These are phyloP conservation scores for Nevesoporus exiguus DNA, from an alignment of 768 basidiomycete species.

Conservation along the genomic window DNA sequence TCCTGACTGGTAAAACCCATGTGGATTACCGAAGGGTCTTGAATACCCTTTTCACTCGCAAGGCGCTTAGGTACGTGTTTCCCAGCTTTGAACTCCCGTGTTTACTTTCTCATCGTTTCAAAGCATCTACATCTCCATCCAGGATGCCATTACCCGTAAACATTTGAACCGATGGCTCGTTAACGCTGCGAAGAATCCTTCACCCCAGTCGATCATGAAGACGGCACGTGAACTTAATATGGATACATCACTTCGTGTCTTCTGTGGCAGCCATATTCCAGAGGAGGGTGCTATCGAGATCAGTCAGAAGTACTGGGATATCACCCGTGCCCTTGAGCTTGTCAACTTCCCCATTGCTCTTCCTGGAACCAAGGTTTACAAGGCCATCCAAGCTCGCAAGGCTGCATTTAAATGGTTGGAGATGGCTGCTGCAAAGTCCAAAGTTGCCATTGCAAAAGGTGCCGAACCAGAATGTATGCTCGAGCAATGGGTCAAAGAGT, in stretches of 20 bases:
- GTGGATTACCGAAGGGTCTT: slow-evolving; percentile 91
- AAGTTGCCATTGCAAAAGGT: slow-evolving; percentile 76
- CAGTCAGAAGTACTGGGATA: slow-evolving; percentile 92
- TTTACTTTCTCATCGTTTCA: not conserved
- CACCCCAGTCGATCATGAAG: slow-evolving; percentile 74
- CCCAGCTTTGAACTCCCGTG: not conserved
- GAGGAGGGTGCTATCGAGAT: slow-evolving; percentile 77
- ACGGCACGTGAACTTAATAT: slow-evolving; percentile 92
- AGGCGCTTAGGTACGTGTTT: slow-evolving; percentile 73
- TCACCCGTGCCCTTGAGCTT: slow-evolving; percentile 92
- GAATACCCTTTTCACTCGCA: slow-evolving; percentile 90
- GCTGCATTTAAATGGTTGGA: slow-evolving; percentile 76
- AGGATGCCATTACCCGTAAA: slow-evolving; percentile 77
- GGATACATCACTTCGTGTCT: slow-evolving; percentile 94
- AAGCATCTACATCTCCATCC: slow-evolving; percentile 80
- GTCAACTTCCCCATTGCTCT: slow-evolving; percentile 97
- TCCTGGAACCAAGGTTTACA: slow-evolving; percentile 95
- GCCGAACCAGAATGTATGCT: slow-evolving; percentile 84
- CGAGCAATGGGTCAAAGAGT: slow-evolving; percentile 84
- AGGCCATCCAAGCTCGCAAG: slow-evolving; percentile 89
- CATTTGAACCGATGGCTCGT: slow-evolving; percentile 74
- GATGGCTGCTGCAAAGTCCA: slow-evolving; percentile 74
- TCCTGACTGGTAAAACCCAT: slow-evolving; percentile 90
- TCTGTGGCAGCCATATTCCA: slow-evolving; percentile 89
- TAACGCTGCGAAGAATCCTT: slow-evolving; percentile 45